Percentiles rank a stretch among this genome's conserved stretches.
Evolutionary conservation across 257 asterid species (phyloP).

Genomic region (Eucommia ulmoides): DNA sequence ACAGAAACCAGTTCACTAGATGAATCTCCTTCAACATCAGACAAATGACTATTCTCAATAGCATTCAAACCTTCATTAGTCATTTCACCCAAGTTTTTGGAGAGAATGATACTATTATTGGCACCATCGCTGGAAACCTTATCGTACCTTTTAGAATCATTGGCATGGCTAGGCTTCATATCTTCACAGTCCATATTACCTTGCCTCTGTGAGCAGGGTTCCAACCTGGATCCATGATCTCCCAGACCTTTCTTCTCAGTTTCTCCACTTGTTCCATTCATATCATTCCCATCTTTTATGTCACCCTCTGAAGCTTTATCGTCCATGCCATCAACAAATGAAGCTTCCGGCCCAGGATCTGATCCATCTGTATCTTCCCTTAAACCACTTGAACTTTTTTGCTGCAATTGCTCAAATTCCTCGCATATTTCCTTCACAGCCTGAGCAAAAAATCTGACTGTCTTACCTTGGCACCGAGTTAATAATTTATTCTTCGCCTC

Average conservation of each 20-base stretch:
- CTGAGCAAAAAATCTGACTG: constrained; percentile 45
- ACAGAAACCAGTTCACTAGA: constrained; percentile 4
- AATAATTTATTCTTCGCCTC: constrained; percentile 56
- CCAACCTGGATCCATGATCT: constrained; percentile 30
- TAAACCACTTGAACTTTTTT: constrained; percentile 24
- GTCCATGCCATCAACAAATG: constrained; percentile 24
- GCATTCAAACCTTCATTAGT: constrained; percentile 17
- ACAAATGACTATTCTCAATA: constrained; percentile 9
- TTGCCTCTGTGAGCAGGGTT: constrained; percentile 33
- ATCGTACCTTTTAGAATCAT: constrained; percentile 23
- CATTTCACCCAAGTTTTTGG: constrained; percentile 19
- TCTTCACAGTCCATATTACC: constrained; percentile 24
- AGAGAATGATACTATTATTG: constrained; percentile 17
- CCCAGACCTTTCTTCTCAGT: constrained; percentile 24
- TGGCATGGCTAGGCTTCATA: constrained; percentile 16
- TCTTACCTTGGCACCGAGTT: constrained; percentile 60
- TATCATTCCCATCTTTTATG: constrained; percentile 17
- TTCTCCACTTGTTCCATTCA: constrained; percentile 16
- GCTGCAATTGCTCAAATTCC: constrained; percentile 57
- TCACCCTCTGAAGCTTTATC: constrained; percentile 27
- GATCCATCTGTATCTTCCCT: constrained; percentile 31
- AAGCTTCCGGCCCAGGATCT: constrained; percentile 27
- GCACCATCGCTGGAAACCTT: constrained; percentile 18
- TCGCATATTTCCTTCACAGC: constrained; percentile 77
- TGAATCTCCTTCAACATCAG: constrained; percentile 7